Percentiles rank a stretch among this genome's conserved stretches.
These are phyloP conservation scores for Hordeum vulgare DNA, from an alignment of 176 grass and related monocot genomes.

Conservation along the genomic window DNA sequence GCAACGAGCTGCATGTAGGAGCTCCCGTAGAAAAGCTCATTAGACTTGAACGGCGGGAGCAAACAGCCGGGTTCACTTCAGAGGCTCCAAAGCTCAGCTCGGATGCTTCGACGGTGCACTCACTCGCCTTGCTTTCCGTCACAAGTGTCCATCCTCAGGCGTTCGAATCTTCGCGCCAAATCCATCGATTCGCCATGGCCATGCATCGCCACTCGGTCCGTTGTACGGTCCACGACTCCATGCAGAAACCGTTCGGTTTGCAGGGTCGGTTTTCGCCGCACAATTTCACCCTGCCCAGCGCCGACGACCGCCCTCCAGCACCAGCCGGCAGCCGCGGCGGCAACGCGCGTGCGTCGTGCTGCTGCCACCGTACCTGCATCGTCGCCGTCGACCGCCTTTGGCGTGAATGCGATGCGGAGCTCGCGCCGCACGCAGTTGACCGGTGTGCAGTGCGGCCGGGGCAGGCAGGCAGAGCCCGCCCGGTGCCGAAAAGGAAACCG, in stretches of 20 bases:
- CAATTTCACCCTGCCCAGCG: background rate
- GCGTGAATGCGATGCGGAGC: background rate
- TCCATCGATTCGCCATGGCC: too few species aligned
- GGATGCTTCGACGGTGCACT: background rate
- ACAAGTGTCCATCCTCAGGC: background rate
- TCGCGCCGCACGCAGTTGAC: background rate
- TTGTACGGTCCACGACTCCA: background rate
- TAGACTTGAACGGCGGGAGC: conserved; percentile 12
- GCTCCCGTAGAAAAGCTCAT: too few species aligned
- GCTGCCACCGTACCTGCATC: background rate
- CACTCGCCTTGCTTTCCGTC: background rate
- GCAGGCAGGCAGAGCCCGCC: background rate
- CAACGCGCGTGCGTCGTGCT: background rate
- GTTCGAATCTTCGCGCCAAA: background rate
- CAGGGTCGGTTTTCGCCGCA: background rate
- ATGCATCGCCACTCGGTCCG: too few species aligned
- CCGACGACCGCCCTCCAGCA: background rate
- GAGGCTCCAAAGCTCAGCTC: background rate
- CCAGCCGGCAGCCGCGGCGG: background rate
- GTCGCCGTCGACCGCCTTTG: background rate
- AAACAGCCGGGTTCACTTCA: background rate
- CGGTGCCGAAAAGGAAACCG: conserved; percentile 12
- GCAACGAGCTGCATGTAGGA: too few species aligned
- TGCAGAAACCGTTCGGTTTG: background rate
- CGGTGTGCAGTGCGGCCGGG: background rate